Base-by-base conservation (phyloP, 176 grass and related monocot genomes). In the Oryza australiensis region DNA sequence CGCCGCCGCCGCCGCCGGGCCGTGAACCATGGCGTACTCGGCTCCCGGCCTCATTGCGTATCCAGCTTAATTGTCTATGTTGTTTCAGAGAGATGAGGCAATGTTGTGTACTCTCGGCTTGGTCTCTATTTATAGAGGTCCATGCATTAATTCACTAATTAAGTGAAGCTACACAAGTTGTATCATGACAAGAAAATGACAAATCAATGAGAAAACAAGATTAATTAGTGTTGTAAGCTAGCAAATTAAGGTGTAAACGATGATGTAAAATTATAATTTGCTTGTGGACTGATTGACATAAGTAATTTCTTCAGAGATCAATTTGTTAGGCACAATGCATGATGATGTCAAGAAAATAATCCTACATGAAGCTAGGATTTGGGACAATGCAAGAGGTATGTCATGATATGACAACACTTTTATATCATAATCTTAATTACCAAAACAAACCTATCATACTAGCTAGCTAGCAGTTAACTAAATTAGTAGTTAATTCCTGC, bases 11-110 rank as follows among this genome's bases (percentile, higher is more conserved):
- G 70, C 41, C 1, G 85, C 64, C 13, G 86, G 75, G 26, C 43
- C 75, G 65, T 75, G 86, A 70, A 63, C 55, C 86, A 82, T 80
- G 35, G 87, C 81, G 64, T 80, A 73, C 41, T 80, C 79, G 20
- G 38, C 87, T 76, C 77, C 93, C 28, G 87, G 72, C 80, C 88
- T 88, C 90, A 92, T 95, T 24, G 59, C 51, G 51, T 12, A 20
- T 26, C 12, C 46, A 22, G 30, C 64, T 63, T 37, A 37, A 9
- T 37, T 15, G 75, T 46, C 75, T 62, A 38, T 88, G 75, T 14
- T 76, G 42, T 37, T 23, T 74, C 7, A 23, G 48, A 30, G 45
- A 48, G 34, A 49, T n/a, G 70, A 62, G 5, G 51, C 51, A 55
- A 55, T 55, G 51, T 8, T 22, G 51, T 55, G 7, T 55, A 55